Evolutionary conservation across 495 filamentous ascomycete genomes (phyloP), one percentile per base, ranked within the genome.

Genomic region (Penicillium cinerascens): DNA sequence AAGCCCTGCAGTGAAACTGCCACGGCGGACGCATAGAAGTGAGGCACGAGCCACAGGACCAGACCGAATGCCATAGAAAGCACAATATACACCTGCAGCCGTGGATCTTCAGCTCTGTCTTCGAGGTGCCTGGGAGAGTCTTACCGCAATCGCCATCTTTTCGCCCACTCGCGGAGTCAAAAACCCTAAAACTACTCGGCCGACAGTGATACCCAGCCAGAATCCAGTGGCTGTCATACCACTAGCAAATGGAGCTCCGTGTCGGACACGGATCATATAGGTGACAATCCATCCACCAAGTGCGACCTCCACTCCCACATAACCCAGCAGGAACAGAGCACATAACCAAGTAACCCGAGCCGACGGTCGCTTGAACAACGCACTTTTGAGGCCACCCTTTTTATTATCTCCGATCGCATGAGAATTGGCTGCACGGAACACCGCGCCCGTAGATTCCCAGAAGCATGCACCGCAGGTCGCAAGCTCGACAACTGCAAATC

Each of bases 241-340:
- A 51, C 75, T 76, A 5, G 76, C 75, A 54, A 86, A 86, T 2
- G 74, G 63, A 8, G 51, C 59, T 2, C 78, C 82, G 44, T 84
- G 60, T 16, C 84, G 70, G 16, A 85, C 77, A 11, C 71, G 69
- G 15, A 82, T 79, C 81, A 86, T 86, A 54, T 85, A 87, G 3
- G 75, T 79, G 29, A 84, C 81, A 52, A 86, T 81, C 83, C 84
- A 87, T 8, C 84, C 84, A 26, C 89, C 89, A 0, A 95, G 77
- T 0, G 86, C 83, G 18, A 96, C 91, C 65, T 96, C 91, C n/a
- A 85, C 72, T 38, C 91, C 91, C 10, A 93, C 88, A 59, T 93
- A 95, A 36, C 80, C 81, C 3, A 95, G 75, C 35, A 93, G 69
- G 69, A 95, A 95, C 15, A 87, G 39, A 8, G 91, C 80, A 33